Evolutionary conservation across 805 yeast species (phyloP).

Genomic region (Wickerhamiella lipophila): DNA sequence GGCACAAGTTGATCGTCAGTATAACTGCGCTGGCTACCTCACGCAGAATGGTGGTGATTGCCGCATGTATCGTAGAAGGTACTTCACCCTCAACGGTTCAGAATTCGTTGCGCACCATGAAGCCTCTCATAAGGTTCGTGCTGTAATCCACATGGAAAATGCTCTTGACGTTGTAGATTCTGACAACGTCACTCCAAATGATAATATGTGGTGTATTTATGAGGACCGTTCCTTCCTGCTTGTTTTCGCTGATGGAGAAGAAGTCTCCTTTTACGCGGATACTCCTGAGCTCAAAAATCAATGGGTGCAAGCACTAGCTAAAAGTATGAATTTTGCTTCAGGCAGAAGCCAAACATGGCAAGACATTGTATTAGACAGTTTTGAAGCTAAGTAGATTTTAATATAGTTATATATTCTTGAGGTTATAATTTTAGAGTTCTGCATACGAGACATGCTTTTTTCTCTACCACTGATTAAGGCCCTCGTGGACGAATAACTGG

Average conservation of each 20-base stretch:
- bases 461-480: too few species aligned
- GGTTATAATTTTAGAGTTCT: not conserved
- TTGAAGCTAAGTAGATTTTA: not conserved
- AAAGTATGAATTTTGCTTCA: conserved; percentile 32
- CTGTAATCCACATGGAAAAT: conserved; percentile 61
- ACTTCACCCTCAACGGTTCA: conserved; percentile 56
- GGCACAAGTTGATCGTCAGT: conserved; percentile 26
- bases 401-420: not conserved
- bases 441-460: too few species aligned
- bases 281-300: conserved; percentile 42
- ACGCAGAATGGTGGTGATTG: conserved; percentile 93
- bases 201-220: conserved; percentile 46
- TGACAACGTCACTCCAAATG: conserved; percentile 25
- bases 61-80: conserved; percentile 63
- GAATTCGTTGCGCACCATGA: conserved; percentile 70
- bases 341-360: conserved; percentile 22
- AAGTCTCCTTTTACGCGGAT: conserved; percentile 77
- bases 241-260: conserved; percentile 65
- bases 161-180: conserved; percentile 41
- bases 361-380: conserved; percentile 20
- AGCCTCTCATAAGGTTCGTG: conserved; percentile 51
- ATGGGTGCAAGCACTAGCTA: conserved; percentile 55
- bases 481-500: too few species aligned
- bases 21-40: conserved; percentile 49
- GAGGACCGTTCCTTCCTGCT: conserved; percentile 71